Conservation (phyloP, 352 stramenopile species). For the Thraustotheca clavata region DNA sequence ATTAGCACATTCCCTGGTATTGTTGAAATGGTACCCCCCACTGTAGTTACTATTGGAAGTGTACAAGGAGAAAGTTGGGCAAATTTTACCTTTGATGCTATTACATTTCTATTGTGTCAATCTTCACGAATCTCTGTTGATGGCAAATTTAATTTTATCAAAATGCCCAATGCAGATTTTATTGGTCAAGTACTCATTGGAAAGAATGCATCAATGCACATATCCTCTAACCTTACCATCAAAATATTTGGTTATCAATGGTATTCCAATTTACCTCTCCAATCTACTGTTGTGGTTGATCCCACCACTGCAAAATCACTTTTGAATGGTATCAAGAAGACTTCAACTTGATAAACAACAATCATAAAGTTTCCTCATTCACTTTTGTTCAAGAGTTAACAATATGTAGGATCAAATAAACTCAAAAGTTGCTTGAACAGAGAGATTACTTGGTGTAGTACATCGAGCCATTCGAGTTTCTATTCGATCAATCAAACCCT, state of each 20-base stretch:
- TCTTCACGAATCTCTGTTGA: not conserved
- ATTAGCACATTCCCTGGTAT: constrained; percentile 8
- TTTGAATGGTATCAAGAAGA: too few species aligned
- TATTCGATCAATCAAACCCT: too few species aligned
- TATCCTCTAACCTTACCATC: not conserved
- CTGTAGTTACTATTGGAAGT: constrained; percentile 2
- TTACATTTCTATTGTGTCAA: constrained; percentile 1
- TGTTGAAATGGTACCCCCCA: constrained; percentile 1
- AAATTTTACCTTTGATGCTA: constrained; percentile 1
- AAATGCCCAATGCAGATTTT: not conserved
- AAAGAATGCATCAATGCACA: constrained; percentile 4
- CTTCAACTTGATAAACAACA: too few species aligned
- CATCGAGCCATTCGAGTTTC: too few species aligned
- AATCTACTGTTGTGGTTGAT: constrained; percentile 3
- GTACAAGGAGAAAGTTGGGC: not conserved
- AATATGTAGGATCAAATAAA: too few species aligned
- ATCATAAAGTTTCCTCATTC: too few species aligned
- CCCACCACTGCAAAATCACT: too few species aligned
- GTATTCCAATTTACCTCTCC: not conserved
- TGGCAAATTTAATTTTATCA: constrained; percentile 13
- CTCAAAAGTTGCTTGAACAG: too few species aligned
- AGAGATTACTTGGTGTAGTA: too few species aligned
- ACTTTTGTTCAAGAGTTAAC: too few species aligned
- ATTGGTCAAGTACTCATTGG: not conserved
- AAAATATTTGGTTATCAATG: not conserved